phyloP scores from a whole-genome alignment of 2,329 filamentous ascomycete genomes.

The Colletotrichum limetticola region DNA sequence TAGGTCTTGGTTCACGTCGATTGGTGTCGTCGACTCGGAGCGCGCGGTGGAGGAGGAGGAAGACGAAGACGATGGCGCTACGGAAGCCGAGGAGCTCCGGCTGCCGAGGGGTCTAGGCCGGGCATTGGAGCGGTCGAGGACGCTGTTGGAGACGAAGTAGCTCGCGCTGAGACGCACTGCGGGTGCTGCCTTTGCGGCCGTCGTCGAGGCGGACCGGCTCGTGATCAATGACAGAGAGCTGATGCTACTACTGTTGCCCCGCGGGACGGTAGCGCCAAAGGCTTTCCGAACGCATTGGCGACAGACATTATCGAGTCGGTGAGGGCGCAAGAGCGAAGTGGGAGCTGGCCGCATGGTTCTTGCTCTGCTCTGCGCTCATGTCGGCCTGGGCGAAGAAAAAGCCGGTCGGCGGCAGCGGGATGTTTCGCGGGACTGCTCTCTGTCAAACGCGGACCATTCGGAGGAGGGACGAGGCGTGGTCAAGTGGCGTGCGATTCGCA shows the following conservation, averaged over 20 bases:
- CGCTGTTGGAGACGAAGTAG: constrained; percentile 36
- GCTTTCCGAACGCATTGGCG: constrained; percentile 28
- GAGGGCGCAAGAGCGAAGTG: constrained; percentile 30
- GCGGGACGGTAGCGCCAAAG: neutral
- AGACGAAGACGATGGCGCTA: constrained; percentile 11
- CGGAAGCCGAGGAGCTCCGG: constrained; percentile 26
- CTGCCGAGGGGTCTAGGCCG: constrained; percentile 10
- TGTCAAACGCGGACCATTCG: constrained; percentile 1
- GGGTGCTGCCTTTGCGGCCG: constrained; percentile 27
- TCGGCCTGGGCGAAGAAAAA: constrained; percentile 8
- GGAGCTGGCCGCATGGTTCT: constrained; percentile 35
- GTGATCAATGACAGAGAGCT: constrained; percentile 4
- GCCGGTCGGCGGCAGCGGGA: neutral
- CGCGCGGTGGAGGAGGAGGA: neutral
- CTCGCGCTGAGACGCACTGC: constrained; percentile 33
- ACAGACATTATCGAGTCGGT: constrained; percentile 31
- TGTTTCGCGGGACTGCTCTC: neutral
- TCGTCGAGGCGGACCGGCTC: constrained; percentile 22
- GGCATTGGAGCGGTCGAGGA: constrained; percentile 23
- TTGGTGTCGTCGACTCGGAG: constrained; percentile 21
- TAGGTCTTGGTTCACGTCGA: constrained; percentile 26
- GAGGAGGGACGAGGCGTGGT: neutral
- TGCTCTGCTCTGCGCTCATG: constrained; percentile 34
- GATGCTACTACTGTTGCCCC: neutral
- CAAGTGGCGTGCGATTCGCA: neutral